Evolutionary conservation across 208 protist genomes (phyloP).

Genomic region (Leishmania guyanensis): DNA sequence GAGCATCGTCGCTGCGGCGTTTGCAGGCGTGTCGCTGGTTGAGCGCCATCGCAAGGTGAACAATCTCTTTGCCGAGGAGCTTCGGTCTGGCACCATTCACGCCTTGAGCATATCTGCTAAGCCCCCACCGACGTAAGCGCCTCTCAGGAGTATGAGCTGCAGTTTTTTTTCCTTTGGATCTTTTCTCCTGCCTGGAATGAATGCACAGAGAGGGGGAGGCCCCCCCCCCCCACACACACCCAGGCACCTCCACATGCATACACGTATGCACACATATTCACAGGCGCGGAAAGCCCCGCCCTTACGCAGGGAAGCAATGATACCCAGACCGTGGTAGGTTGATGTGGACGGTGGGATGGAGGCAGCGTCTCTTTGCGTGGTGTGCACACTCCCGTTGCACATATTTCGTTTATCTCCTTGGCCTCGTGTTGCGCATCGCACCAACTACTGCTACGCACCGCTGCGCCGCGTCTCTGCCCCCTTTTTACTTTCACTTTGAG

Average conservation of each 20-base stretch:
- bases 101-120: slow-evolving; percentile 70
- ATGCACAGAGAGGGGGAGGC: no score
- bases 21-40: slow-evolving; percentile 57
- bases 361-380: not conserved
- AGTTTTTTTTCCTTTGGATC: not conserved
- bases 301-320: not conserved
- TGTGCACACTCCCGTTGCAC: not conserved
- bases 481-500: not conserved
- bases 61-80: slow-evolving; percentile 69
- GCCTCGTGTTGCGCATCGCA: not conserved
- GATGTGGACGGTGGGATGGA: not conserved
- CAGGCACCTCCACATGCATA: not conserved
- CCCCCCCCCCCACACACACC: not conserved
- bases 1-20: slow-evolving; percentile 49
- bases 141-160: not conserved
- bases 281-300: not conserved
- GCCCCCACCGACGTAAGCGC: slow-evolving; percentile 21
- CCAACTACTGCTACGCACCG: not conserved
- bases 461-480: not conserved
- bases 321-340: not conserved
- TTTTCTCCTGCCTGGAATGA: not conserved
- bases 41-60: slow-evolving; percentile 78
- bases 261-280: not conserved
- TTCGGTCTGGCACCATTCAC: slow-evolving; percentile 72
- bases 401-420: not conserved